Evolutionary conservation across 129 eudicot species (phyloP).

Genomic region (Erigeron canadensis): DNA sequence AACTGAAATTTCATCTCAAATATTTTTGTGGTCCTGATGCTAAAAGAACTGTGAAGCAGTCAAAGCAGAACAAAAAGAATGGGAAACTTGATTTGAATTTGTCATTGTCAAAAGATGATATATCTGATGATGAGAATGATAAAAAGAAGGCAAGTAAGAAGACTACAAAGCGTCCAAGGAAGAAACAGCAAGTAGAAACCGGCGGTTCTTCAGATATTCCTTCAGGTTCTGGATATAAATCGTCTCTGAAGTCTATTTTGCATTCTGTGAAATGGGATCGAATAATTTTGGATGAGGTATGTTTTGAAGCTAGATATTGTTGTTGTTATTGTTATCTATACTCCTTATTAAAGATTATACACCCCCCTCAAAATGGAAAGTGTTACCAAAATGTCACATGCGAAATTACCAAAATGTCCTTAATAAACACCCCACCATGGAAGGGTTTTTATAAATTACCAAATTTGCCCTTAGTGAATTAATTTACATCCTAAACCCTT

Average conservation of each 20-base stretch:
- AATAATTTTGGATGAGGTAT: conserved; percentile 84
- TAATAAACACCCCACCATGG: too few species aligned
- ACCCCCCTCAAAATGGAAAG: too few species aligned
- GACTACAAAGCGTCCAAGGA: conserved; percentile 29
- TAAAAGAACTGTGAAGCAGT: conserved; percentile 62
- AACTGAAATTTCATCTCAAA: conserved; percentile 58
- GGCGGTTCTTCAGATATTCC: conserved; percentile 30
- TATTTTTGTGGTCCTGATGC: conserved; percentile 86
- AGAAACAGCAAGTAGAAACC: conserved; percentile 22
- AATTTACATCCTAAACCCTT: too few species aligned
- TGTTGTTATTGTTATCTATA: too few species aligned
- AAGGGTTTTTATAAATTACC: too few species aligned
- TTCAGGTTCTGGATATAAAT: conserved; percentile 25
- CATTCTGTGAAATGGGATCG: conserved; percentile 87
- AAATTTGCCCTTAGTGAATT: too few species aligned
- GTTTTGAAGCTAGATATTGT: neutral
- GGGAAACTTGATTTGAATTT: conserved; percentile 23
- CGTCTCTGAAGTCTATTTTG: conserved; percentile 49
- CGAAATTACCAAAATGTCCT: too few species aligned
- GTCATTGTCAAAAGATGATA: conserved; percentile 23
- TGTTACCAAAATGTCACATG: too few species aligned
- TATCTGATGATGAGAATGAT: conserved; percentile 33
- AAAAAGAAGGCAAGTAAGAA: conserved; percentile 27
- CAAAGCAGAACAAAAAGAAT: conserved; percentile 70
- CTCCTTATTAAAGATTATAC: too few species aligned